phyloP scores from a whole-genome alignment of 2,329 filamentous ascomycete genomes.

The Beauveria sp. region DNA sequence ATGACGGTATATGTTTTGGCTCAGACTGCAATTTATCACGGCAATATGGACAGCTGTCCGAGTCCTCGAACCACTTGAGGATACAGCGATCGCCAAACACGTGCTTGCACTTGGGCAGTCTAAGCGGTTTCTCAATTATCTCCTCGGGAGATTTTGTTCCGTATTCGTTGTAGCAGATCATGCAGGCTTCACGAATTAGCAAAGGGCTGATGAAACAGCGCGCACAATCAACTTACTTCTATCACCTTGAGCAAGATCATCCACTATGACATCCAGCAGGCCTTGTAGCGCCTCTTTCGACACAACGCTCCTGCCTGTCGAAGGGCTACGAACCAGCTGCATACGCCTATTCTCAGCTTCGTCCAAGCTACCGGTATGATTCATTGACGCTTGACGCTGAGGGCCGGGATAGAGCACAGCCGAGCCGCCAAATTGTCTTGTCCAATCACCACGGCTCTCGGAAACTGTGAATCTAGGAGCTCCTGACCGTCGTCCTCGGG shows the following conservation, averaged over 20 bases:
- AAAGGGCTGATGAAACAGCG: background rate
- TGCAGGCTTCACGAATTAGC: slow-evolving; percentile 37
- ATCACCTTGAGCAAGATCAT: slow-evolving; percentile 37
- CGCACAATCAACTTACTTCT: slow-evolving; percentile 33
- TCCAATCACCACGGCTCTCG: slow-evolving; percentile 16
- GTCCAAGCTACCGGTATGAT: slow-evolving; percentile 15
- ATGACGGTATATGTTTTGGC: slow-evolving; percentile 17
- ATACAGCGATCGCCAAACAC: slow-evolving; percentile 58
- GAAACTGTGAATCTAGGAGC: slow-evolving; percentile 17
- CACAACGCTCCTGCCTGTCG: slow-evolving; percentile 37
- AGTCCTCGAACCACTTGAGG: slow-evolving; percentile 57
- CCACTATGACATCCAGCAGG: slow-evolving; percentile 37
- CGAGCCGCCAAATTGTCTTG: background rate
- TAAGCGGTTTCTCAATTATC: slow-evolving; percentile 46
- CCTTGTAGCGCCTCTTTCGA: slow-evolving; percentile 39
- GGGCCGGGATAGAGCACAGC: background rate
- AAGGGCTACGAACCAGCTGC: slow-evolving; percentile 39
- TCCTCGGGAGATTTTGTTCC: slow-evolving; percentile 50
- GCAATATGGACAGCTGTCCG: slow-evolving; percentile 57
- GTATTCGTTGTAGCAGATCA: slow-evolving; percentile 59
- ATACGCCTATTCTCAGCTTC: slow-evolving; percentile 31
- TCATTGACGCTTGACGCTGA: slow-evolving; percentile 11
- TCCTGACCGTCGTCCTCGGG: slow-evolving; percentile 21
- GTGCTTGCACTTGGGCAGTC: slow-evolving; percentile 55
- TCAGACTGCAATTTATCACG: slow-evolving; percentile 53